Evolutionary conservation across 2,329 filamentous ascomycete genomes (phyloP).

Genomic region (Ascochyta lentis): DNA sequence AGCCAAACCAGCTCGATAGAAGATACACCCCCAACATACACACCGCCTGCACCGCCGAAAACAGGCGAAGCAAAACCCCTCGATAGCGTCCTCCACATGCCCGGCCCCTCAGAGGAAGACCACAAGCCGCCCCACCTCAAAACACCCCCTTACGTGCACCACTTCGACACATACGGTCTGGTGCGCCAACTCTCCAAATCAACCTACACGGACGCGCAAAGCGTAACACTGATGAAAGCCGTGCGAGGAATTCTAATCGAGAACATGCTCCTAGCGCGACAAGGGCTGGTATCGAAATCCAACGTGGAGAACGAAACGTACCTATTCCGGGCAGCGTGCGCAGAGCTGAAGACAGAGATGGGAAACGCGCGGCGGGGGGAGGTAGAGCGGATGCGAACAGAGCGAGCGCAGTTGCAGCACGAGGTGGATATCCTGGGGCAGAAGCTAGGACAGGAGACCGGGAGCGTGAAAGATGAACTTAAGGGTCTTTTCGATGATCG

Average conservation of each 20-base stretch:
- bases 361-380: conserved; percentile 76
- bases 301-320: conserved; percentile 96
- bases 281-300: conserved; percentile 83
- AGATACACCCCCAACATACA: conserved; percentile 16
- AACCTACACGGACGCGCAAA: conserved; percentile 76
- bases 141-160: conserved; percentile 84
- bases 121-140: conserved; percentile 70
- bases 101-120: conserved; percentile 46
- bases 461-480: conserved; percentile 85
- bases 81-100: conserved; percentile 52
- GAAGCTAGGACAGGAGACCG: conserved; percentile 80
- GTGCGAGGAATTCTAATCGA: conserved; percentile 77
- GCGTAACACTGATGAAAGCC: conserved; percentile 90
- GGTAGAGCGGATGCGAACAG: conserved; percentile 81
- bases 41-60: conserved; percentile 33
- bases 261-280: conserved; percentile 81
- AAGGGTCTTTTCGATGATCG: conserved; percentile 96
- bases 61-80: conserved; percentile 42
- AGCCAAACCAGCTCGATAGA: conserved; percentile 20
- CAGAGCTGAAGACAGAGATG: conserved; percentile 87
- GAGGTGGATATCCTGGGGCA: conserved; percentile 94
- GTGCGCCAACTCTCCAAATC: conserved; percentile 78
- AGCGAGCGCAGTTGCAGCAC: conserved; percentile 86
- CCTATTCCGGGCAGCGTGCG: conserved; percentile 91
- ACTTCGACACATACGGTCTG: conserved; percentile 93